These are phyloP conservation scores for Ilyonectria mors-panacis DNA, from an alignment of 2,329 filamentous ascomycete genomes.

Conservation along the genomic window DNA sequence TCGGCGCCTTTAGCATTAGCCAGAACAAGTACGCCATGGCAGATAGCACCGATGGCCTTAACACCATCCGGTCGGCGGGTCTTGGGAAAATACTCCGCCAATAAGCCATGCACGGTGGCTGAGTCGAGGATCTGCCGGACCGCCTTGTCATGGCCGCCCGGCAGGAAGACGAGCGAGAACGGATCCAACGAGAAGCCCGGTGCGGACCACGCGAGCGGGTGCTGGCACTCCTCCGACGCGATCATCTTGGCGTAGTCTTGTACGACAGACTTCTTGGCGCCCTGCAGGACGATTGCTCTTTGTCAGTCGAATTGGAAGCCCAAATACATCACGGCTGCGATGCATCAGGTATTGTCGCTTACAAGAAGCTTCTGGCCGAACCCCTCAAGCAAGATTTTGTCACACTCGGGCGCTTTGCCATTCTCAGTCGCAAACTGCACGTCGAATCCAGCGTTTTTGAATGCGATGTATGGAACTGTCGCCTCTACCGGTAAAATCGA, in stretches of 20 bases:
- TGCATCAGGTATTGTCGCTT: slow-evolving; percentile 31
- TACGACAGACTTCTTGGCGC: slow-evolving; percentile 60
- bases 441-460: slow-evolving; percentile 63
- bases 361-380: slow-evolving; percentile 66
- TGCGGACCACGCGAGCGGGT: slow-evolving; percentile 62
- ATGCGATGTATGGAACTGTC: slow-evolving; percentile 63
- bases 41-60: slow-evolving; percentile 64
- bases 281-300: slow-evolving; percentile 49
- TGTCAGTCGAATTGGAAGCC: neutral
- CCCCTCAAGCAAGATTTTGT: slow-evolving; percentile 64
- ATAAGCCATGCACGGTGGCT: slow-evolving; percentile 57
- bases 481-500: slow-evolving; percentile 57
- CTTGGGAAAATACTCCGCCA: slow-evolving; percentile 63
- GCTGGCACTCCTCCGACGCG: slow-evolving; percentile 57
- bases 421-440: slow-evolving; percentile 66
- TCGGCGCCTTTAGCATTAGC: slow-evolving; percentile 57
- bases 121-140: slow-evolving; percentile 68
- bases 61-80: slow-evolving; percentile 58
- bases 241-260: slow-evolving; percentile 61
- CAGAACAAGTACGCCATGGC: slow-evolving; percentile 68
- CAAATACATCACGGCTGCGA: neutral
- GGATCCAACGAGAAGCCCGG: slow-evolving; percentile 59
- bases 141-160: slow-evolving; percentile 64
- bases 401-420: slow-evolving; percentile 63
- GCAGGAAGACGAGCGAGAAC: slow-evolving; percentile 26